Evolutionary conservation across 805 yeast genomes (phyloP).

Genomic region (Candida tibetensis): DNA sequence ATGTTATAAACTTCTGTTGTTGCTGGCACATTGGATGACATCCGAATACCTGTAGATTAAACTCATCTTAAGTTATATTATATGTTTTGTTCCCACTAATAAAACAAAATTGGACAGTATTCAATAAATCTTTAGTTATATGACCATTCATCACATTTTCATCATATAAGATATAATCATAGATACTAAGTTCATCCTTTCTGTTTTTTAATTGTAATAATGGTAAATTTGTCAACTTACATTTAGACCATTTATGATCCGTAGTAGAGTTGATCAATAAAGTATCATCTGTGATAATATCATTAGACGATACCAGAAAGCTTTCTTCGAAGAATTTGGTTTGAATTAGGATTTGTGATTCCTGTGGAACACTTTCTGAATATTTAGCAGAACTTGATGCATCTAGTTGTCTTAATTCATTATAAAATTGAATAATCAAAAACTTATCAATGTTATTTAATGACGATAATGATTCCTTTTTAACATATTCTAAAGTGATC

Average conservation of each 20-base stretch:
- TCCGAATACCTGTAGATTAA: too few relatives aligned
- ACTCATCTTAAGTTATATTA: constrained; percentile 8
- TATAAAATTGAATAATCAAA: constrained; percentile 17
- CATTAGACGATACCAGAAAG: constrained; percentile 19
- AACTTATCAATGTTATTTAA: constrained; percentile 20
- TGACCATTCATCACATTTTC: constrained; percentile 8
- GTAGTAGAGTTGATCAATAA: constrained; percentile 24
- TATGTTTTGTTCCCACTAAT: constrained; percentile 37
- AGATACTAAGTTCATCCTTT: constrained; percentile 30
- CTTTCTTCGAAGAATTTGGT: constrained; percentile 34
- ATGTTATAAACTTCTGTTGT: too few relatives aligned
- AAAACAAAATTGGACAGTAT: constrained; percentile 30
- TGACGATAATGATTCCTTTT: constrained; percentile 1
- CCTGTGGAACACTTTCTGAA: constrained; percentile 10
- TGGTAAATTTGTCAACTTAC: constrained; percentile 37
- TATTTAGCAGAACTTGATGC: not conserved
- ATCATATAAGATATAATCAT: constrained; percentile 24
- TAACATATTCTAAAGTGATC: constrained; percentile 13
- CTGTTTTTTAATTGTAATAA: constrained; percentile 30
- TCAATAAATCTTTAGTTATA: constrained; percentile 16
- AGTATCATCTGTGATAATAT: constrained; percentile 13
- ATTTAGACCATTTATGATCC: constrained; percentile 36
- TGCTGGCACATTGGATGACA: too few relatives aligned
- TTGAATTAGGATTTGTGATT: constrained; percentile 21
- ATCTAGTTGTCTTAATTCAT: constrained; percentile 5